Evolutionary conservation across 345 rosid genomes (phyloP).

Genomic region (Salix caprea): DNA sequence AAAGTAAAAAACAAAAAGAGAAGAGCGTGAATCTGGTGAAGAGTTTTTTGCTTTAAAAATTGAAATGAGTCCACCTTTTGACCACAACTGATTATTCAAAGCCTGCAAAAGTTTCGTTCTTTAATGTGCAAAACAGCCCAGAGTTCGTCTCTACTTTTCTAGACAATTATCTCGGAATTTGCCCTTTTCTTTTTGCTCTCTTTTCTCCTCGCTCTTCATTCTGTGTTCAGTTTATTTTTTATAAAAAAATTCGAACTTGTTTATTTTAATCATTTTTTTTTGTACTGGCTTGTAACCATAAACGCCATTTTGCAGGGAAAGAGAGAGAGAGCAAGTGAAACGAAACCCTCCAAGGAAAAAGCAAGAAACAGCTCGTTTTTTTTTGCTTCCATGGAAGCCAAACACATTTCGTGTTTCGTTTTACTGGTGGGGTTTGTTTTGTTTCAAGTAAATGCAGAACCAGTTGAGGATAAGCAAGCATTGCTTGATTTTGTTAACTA

Average conservation of each 20-base stretch:
- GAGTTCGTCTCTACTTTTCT: constrained; percentile 38
- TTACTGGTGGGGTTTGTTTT: constrained; percentile 10
- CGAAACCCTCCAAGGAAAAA: background rate
- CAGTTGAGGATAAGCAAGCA: constrained; percentile 66
- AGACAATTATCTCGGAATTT: constrained; percentile 56
- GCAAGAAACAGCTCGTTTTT: constrained; percentile 58
- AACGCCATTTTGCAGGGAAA: constrained; percentile 9
- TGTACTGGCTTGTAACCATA: constrained; percentile 13
- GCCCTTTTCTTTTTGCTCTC: constrained; percentile 2
- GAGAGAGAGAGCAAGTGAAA: background rate
- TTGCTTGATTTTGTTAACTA: constrained; percentile 54
- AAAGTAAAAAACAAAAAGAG: constrained; percentile 37
- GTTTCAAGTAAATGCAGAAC: constrained; percentile 29
- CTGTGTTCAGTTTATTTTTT: constrained; percentile 17
- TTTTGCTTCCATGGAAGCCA: constrained; percentile 22
- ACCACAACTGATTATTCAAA: constrained; percentile 29
- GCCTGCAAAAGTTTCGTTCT: constrained; percentile 37
- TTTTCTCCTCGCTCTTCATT: constrained; percentile 32
- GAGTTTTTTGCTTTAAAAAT: constrained; percentile 5
- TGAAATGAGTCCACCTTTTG: constrained; percentile 25
- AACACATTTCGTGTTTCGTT: constrained; percentile 5
- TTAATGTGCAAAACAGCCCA: constrained; percentile 29
- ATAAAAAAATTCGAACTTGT: constrained; percentile 3
- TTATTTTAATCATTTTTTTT: constrained; percentile 12
- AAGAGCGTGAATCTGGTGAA: constrained; percentile 17